phyloP scores from a whole-genome alignment of 495 filamentous ascomycete genomes.

The Penicillium ochrochloron region DNA sequence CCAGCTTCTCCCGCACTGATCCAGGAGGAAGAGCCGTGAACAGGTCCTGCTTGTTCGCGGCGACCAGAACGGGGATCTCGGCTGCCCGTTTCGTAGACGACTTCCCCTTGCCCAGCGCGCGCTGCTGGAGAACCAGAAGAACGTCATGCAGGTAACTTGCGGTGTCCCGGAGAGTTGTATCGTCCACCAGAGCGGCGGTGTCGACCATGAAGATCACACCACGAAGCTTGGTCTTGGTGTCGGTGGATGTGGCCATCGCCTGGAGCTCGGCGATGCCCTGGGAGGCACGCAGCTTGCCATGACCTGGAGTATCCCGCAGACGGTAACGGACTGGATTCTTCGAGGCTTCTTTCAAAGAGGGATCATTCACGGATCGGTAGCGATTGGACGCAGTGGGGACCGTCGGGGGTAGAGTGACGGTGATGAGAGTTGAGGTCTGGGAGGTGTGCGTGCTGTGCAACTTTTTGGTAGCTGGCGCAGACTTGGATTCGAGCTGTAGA shows the following conservation, averaged over 20 bases:
- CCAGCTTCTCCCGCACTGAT: conserved; percentile 74
- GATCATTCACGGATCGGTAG: conserved; percentile 73
- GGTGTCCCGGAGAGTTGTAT: conserved; percentile 59
- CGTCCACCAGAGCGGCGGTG: conserved; percentile 71
- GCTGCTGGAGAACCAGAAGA: conserved; percentile 78
- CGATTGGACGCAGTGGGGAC: conserved; percentile 65
- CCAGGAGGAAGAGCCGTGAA: conserved; percentile 88
- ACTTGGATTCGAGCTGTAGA: conserved; percentile 53
- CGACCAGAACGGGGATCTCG: conserved; percentile 76
- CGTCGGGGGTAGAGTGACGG: conserved; percentile 70
- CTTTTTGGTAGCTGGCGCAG: conserved; percentile 37
- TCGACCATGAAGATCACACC: conserved; percentile 91
- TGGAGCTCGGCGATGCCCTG: conserved; percentile 46
- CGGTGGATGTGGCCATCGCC: conserved; percentile 49
- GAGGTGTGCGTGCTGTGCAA: conserved; percentile 73
- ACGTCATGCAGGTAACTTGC: conserved; percentile 87
- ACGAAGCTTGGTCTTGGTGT: conserved; percentile 60
- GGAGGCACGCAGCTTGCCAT: conserved; percentile 82
- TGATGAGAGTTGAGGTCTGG: conserved; percentile 72
- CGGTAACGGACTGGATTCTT: conserved; percentile 78
- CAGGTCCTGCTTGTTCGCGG: conserved; percentile 92
- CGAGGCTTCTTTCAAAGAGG: conserved; percentile 64
- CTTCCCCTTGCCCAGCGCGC: conserved; percentile 57
- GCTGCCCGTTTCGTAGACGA: conserved; percentile 60
- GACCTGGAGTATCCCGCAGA: conserved; percentile 87